Conservation (phyloP, 1,284 basidiomycete genomes). For the Peniophora sp. region DNA sequence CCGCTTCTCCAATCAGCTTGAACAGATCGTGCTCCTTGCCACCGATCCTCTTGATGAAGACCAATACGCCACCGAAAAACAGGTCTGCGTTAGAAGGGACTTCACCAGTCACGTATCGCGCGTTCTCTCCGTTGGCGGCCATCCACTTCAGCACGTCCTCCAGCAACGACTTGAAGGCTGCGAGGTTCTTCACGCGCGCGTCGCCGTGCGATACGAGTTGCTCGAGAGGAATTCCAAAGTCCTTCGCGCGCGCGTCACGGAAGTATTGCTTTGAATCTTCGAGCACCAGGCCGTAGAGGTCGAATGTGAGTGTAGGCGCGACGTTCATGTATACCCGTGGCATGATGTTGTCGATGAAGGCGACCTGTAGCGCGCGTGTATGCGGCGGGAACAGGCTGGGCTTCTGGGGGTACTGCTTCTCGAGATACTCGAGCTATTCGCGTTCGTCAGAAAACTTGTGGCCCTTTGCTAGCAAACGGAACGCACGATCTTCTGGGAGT, state of each 20-base stretch:
- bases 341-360: not conserved
- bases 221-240: not conserved
- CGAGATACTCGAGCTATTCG: not conserved
- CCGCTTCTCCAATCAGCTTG: not conserved
- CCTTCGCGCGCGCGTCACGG: not conserved
- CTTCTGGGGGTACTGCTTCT: not conserved
- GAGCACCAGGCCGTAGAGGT: not conserved
- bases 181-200: not conserved
- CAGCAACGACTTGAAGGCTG: not conserved
- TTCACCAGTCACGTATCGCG: not conserved
- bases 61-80: not conserved
- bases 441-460: too few relatives aligned
- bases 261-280: not conserved
- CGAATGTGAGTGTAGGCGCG: not conserved
- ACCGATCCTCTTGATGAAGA: not conserved
- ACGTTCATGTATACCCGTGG: not conserved
- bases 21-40: not conserved
- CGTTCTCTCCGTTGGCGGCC: not conserved
- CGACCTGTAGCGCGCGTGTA: constrained; percentile 1
- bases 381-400: not conserved
- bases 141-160: not conserved
- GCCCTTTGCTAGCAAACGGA: too few relatives aligned
- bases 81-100: not conserved
- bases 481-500: not conserved
- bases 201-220: not conserved